Conservation (phyloP, 2,329 filamentous ascomycete species). For the Paecilomyces fulvus region DNA sequence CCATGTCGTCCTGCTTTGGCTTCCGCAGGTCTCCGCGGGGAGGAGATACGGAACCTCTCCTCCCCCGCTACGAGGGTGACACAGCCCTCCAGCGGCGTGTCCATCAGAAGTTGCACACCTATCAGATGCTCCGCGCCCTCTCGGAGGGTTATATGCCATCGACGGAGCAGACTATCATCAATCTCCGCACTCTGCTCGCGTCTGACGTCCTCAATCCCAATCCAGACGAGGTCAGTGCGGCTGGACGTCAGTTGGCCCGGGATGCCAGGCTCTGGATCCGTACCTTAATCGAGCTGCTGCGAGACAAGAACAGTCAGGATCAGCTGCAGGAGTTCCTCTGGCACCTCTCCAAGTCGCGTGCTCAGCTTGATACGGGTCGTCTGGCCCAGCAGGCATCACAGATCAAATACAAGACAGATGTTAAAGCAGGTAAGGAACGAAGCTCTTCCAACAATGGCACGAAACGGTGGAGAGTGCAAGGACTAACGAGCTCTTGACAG, state of each 20-base stretch:
- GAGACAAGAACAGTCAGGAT: constrained; percentile 73
- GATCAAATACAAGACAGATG: constrained; percentile 61
- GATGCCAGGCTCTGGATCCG: constrained; percentile 65
- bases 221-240: constrained; percentile 65
- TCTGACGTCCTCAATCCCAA: constrained; percentile 71
- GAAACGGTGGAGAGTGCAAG: background rate
- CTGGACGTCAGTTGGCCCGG: constrained; percentile 64
- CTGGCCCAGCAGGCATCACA: constrained; percentile 53
- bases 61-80: constrained; percentile 68
- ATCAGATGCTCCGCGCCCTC: constrained; percentile 81
- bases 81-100: constrained; percentile 68
- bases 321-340: constrained; percentile 89
- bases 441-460: background rate
- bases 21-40: constrained; percentile 41
- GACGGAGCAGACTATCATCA: constrained; percentile 72
- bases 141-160: constrained; percentile 85
- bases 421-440: constrained; percentile 50
- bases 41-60: constrained; percentile 65
- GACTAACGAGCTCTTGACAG: constrained; percentile 29
- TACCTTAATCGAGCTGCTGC: constrained; percentile 71
- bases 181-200: constrained; percentile 69
- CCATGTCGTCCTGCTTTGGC: constrained; percentile 59
- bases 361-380: constrained; percentile 59
- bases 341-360: constrained; percentile 66
- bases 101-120: constrained; percentile 84